Evolutionary conservation across 768 basidiomycete genomes (phyloP), one percentile per base, ranked within the genome.

Genomic region (Termitomyces sp.): DNA sequence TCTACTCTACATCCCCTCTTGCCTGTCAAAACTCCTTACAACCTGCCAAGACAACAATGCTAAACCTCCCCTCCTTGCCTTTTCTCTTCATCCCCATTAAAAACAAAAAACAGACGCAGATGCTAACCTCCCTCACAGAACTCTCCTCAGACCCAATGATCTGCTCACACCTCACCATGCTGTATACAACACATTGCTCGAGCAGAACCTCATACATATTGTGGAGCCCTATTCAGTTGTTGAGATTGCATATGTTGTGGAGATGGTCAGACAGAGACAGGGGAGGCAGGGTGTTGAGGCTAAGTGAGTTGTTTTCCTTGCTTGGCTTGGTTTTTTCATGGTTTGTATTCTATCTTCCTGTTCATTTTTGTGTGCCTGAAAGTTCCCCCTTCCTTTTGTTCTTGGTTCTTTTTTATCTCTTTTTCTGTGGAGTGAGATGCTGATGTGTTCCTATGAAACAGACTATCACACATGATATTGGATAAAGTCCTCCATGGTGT

Each of bases 401-500:
- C n/a, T n/a, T n/a, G n/a, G n/a, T n/a, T n/a, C n/a, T n/a, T n/a
- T n/a, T n/a, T n/a, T n/a, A n/a, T 24, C 53, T 33, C 55, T 61
- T 15, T n/a, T 36, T 35, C 24, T 55, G 2, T 2, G n/a, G 39
- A 39, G n/a, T n/a, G n/a, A 12, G 24, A 48, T 28, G 32, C 36
- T 63, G 32, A 39, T 20, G 35, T 28, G 8, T 46, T 5, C 20
- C n/a, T 15, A 51, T 50, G 22, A 5, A 36, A 6, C 67, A 96
- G 96, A 71, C 77, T 98, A 32, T 94, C 92, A 35, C 96, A 99
- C 72, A 98, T 99, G 96, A 99, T 98, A 63, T 78, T 98, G 40
- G 96, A 98, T 76, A 96, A 96, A 67, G 86, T 96, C 2, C 84
- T 98, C 64, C 85, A 93, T 63, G 96, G 96, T 6, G 95, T 99